A percentile compares a stretch with the other conserved stretches of the same genome.
Evolutionary conservation across 2,329 filamentous ascomycete genomes (phyloP).

Genomic region (Didymella arachidicola): DNA sequence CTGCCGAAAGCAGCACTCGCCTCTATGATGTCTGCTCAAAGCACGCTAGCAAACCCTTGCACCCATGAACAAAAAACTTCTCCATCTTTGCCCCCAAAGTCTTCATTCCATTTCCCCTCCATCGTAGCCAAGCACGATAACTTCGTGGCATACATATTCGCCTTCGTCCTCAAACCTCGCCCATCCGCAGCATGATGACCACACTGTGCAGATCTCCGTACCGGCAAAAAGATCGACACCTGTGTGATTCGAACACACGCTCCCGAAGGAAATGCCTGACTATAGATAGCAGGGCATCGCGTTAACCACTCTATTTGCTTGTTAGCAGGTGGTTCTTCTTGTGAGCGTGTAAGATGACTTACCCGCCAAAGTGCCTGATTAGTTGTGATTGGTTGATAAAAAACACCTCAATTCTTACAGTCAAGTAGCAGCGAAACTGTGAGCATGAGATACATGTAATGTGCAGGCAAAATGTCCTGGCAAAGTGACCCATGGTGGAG

Average conservation of each 20-base stretch:
- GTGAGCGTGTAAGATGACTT: neutral
- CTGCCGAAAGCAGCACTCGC: neutral
- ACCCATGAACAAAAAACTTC: neutral
- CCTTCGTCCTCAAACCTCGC: neutral
- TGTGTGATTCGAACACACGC: conserved; percentile 42
- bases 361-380: conserved; percentile 19
- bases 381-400: conserved; percentile 18
- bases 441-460: too few species aligned
- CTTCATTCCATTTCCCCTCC: too few species aligned
- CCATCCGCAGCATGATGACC: neutral
- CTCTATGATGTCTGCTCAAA: neutral
- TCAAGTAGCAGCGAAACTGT: neutral
- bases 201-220: neutral
- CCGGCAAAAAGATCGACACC: conserved; percentile 30
- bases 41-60: conserved; percentile 1
- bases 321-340: conserved; percentile 6
- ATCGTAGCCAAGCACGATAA: neutral
- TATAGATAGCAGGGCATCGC: conserved; percentile 25
- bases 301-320: conserved; percentile 20
- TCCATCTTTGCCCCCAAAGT: neutral
- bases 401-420: accelerated
- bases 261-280: conserved; percentile 37
- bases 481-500: too few species aligned
- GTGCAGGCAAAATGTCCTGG: too few species aligned
- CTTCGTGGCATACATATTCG: neutral